Base-by-base conservation (phyloP, 495 filamentous ascomycete species). In the Bacidia gigantensis region DNA sequence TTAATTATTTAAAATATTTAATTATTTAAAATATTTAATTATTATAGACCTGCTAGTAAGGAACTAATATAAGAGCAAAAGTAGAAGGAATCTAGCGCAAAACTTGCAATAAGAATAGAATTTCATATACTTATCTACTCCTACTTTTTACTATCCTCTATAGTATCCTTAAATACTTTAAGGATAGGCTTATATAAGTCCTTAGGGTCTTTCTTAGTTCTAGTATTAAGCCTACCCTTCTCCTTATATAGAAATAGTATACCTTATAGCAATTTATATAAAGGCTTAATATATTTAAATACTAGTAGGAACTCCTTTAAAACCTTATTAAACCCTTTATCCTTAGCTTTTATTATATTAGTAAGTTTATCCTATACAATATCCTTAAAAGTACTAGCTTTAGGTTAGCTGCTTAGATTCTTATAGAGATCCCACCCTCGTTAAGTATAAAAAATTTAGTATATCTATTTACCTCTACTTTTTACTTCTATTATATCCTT, bases 1-100 rank as follows among this genome's bases (percentile, higher is more conserved):
- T 17, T 44, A 44, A 44, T 44, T 44, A 9, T 44, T 44, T 9
- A 44, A 44, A 9, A 44, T 44, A 18, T 44, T 17, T 55, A 47
- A 38, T 57, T 45, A 35, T 54, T 53, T 44, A 44, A 17, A 44
- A 18, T 44, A 44, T 9, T 17, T 44, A 17, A 5, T 44, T 44
- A 17, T 9, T 17, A 44, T 9, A 44, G 20, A 22, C 20, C 41
- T 39, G 10, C n/a, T 39, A 39, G 10, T 39, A 39, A 39, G 10
- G n/a, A 10, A 39, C n/a, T 39, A 39, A 39, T 39, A 39, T 39
- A 10, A 39, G n/a, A 39, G n/a, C 32, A 10, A 39, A 10, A 10
- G 32, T 10, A 39, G n/a, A n/a, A n/a, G n/a, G n/a, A n/a, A n/a
- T n/a, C n/a, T 39, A 10, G n/a, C 32, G 10, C 32, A 10, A 39